Evolutionary conservation across 306 rosid genomes (phyloP), one percentile per base, ranked within the genome.

Genomic region (Boehmeria nivea): DNA sequence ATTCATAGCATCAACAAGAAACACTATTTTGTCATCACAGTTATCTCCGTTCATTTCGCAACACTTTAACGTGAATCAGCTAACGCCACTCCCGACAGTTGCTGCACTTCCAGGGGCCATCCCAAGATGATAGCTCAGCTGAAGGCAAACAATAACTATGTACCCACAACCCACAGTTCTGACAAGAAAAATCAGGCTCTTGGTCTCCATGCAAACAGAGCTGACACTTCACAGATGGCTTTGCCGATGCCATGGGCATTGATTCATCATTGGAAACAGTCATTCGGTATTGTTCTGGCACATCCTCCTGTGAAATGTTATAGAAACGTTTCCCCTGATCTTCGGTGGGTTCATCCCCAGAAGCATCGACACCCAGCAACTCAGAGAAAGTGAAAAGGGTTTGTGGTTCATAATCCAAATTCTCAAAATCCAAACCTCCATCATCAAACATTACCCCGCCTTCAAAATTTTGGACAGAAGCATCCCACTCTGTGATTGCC

Each of bases 51-150:
- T 54, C 54, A 14, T n/a, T n/a, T n/a, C n/a, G n/a, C 40, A 31
- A 31, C 36, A 10, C 36, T 31, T 10, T 31, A 31, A 31, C 9
- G 5, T n/a, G 22, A 22, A 49, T 46, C 57, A 57, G 73, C 66
- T 74, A 87, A 25, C 66, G 56, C 96, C 95, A 87, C 44, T 93
- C 86, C 54, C 87, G 89, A 64, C 99, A 93, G 37, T 63, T 59
- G 51, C 78, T 81, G 65, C 96, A 87, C 64, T 72, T 83, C 99
- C 96, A 87, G 22, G 46, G 57, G 50, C 73, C 78, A 39, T 54
- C 59, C 27, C 17, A 43, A 12, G 69, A 50, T 25, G 79, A 55
- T n/a, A 68, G 38, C 53, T 84, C 89, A 15, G 33, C 74, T 83
- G 89, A 70, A 6, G 95, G 85, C 12, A 86, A 75, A 69, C 99